phyloP scores from a whole-genome alignment of 2,329 filamentous ascomycete genomes.

The Scortechinia acanthostroma region DNA sequence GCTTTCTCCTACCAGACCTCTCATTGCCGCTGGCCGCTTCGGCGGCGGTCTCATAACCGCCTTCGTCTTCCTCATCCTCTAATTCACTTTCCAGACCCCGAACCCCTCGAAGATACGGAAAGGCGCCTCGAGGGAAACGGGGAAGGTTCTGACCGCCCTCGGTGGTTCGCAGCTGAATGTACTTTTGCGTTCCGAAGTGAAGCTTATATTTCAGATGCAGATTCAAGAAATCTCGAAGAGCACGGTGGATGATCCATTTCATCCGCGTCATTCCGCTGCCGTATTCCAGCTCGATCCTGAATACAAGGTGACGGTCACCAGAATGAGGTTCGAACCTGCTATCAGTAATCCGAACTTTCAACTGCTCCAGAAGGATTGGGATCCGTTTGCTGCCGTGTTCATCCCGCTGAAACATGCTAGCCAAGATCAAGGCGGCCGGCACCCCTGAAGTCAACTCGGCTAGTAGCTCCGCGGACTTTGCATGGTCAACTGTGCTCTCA shows the following conservation, averaged over 20 bases:
- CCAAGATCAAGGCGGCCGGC: constrained; percentile 57
- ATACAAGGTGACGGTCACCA: constrained; percentile 68
- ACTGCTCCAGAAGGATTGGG: constrained; percentile 56
- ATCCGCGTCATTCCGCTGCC: constrained; percentile 91
- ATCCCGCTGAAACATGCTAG: constrained; percentile 62
- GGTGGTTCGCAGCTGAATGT: constrained; percentile 69
- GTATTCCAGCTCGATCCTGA: constrained; percentile 90
- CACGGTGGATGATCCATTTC: constrained; percentile 89
- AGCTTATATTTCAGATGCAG: constrained; percentile 74
- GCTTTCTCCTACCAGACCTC: constrained; percentile 43
- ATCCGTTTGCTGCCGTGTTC: constrained; percentile 57
- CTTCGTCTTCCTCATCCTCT: constrained; percentile 48
- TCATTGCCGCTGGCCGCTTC: constrained; percentile 31
- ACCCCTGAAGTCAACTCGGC: constrained; percentile 57
- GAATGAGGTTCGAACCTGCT: constrained; percentile 21
- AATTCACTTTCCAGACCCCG: constrained; percentile 45
- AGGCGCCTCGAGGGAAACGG: constrained; percentile 79
- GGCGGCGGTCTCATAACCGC: constrained; percentile 20
- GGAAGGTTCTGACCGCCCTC: constrained; percentile 71
- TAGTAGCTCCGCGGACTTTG: constrained; percentile 59
- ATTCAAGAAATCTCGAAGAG: constrained; percentile 83
- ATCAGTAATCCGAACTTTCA: constrained; percentile 56
- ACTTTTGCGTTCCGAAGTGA: constrained; percentile 76
- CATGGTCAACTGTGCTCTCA: constrained; percentile 52
- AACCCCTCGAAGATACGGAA: constrained; percentile 75